Base-by-base conservation (phyloP, 139 green algal genomes). In the Coelastrella sp. region DNA sequence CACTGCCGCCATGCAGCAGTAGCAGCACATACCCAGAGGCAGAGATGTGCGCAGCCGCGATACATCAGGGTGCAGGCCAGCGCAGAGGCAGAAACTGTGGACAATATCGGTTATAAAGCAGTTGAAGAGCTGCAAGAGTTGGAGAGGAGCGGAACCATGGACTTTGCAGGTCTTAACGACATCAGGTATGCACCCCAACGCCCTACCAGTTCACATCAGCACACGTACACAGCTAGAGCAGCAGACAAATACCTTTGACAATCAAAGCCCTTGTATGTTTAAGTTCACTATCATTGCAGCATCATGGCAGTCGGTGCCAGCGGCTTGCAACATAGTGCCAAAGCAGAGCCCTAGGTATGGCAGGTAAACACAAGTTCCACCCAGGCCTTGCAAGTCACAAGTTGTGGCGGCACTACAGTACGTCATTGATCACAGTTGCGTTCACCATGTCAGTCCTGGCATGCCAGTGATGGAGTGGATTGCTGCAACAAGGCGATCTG, bases 1-100 rank as follows among this genome's bases (percentile, higher is more conserved):
- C 37, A 51, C 19, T 76, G 67, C 67, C 37, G 67, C 67, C 37
- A 50, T 51, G 34, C 35, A 76, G 67, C 67, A 81, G 30, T 50
- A 81, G 73, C 50, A 81, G 48, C 17, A 40, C 73, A 53, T n/a
- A n/a, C n/a, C 37, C 73, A 68, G 11, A 27, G 8, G 32, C 62
- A 69, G 30, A 9, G 62, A 8, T 69, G 9, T 19, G 27, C 11
- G 6, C 13, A 7, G 50, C 41, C 45, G 27, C 73, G 34, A 35
- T 21, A 32, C 30, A 21, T 64, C 19, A 64, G 21, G 21, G 53
- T 27, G 53, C 53, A 27, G 21, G 53, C 21, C 53, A 27, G 17
- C 30, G 53, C 53, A 64, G 53, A 64, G 53, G 17, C 17, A 23
- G 48, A 57, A 15, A 57, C n/a, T n/a, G n/a, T 32, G 17, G 53